A percentile compares a stretch with the other conserved stretches of the same genome.
These are phyloP conservation scores for Conringia planisiliqua DNA, from an alignment of 345 rosid genomes.

Conservation along the genomic window DNA sequence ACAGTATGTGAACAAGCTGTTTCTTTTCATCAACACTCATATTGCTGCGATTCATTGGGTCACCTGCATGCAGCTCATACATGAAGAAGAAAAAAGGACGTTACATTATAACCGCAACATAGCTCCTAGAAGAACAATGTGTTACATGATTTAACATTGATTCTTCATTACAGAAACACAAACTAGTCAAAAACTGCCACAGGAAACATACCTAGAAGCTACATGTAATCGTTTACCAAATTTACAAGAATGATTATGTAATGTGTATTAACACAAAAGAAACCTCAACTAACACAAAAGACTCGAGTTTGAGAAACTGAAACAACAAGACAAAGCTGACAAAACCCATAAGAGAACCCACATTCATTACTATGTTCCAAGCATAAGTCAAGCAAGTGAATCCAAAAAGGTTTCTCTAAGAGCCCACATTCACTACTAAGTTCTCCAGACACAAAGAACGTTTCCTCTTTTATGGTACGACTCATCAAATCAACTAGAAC, in stretches of 20 bases:
- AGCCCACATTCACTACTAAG: not conserved
- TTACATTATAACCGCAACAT: not conserved
- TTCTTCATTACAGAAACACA: not conserved
- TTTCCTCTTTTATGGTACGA: not conserved
- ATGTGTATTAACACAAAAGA: not conserved
- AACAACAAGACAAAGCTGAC: no score
- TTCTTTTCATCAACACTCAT: slow-evolving; percentile 50
- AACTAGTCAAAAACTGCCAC: not conserved
- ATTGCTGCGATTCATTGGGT: slow-evolving; percentile 36
- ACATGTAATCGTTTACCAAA: not conserved
- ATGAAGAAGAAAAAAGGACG: not conserved
- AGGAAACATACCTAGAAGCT: not conserved
- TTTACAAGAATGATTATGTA: not conserved
- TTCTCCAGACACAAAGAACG: not conserved
- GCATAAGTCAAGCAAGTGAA: not conserved
- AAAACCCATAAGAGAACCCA: no score
- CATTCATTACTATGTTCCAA: not conserved
- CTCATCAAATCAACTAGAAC: not conserved
- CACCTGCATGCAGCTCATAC: slow-evolving; percentile 24
- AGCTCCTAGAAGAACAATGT: not conserved
- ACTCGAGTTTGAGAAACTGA: no score
- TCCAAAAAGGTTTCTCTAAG: not conserved
- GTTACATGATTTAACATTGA: not conserved
- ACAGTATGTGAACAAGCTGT: slow-evolving; percentile 49
- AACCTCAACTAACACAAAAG: no score